Evolutionary conservation across 192 early-diverging fungal species (phyloP).

Genomic region (Backusella mclennaniae): DNA sequence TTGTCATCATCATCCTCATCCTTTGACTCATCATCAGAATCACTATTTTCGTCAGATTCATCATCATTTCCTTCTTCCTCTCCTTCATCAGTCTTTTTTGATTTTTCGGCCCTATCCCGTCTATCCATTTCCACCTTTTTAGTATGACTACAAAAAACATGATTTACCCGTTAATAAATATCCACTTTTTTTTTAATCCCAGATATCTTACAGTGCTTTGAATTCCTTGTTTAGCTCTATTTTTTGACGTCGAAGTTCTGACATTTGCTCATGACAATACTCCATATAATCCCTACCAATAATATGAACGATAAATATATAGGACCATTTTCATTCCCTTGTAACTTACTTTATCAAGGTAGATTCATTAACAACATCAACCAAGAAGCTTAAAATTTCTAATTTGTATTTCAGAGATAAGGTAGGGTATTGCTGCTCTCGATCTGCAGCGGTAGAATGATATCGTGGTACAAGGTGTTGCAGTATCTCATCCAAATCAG

Average conservation of each 20-base stretch:
- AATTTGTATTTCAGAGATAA: slow-evolving; percentile 26
- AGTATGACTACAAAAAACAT: not conserved
- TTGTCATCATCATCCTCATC: slow-evolving; percentile 1
- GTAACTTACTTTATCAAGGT: slow-evolving; percentile 27
- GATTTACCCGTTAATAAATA: not conserved
- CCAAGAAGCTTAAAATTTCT: slow-evolving; percentile 24
- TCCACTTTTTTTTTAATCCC: not conserved
- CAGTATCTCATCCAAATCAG: slow-evolving; percentile 46
- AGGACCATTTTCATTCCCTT: not conserved
- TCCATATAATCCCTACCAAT: slow-evolving; percentile 33
- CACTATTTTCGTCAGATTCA: slow-evolving; percentile 20
- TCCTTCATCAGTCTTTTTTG: slow-evolving; percentile 13
- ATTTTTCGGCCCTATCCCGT: slow-evolving; percentile 18
- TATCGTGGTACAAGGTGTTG: slow-evolving; percentile 29
- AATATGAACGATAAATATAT: not conserved
- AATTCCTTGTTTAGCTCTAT: slow-evolving; percentile 34
- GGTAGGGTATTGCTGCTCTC: slow-evolving; percentile 28
- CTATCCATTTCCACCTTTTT: slow-evolving; percentile 6
- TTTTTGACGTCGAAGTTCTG: slow-evolving; percentile 34
- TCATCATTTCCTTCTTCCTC: slow-evolving; percentile 1
- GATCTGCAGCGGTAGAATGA: slow-evolving; percentile 23
- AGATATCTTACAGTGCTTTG: slow-evolving; percentile 28
- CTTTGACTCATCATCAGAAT: slow-evolving; percentile 14
- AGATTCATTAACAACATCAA: slow-evolving; percentile 34
- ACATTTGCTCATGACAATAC: slow-evolving; percentile 35